Evolutionary conservation across 108 stramenopile genomes (phyloP).

Genomic region (Conticribra weissflogii): DNA sequence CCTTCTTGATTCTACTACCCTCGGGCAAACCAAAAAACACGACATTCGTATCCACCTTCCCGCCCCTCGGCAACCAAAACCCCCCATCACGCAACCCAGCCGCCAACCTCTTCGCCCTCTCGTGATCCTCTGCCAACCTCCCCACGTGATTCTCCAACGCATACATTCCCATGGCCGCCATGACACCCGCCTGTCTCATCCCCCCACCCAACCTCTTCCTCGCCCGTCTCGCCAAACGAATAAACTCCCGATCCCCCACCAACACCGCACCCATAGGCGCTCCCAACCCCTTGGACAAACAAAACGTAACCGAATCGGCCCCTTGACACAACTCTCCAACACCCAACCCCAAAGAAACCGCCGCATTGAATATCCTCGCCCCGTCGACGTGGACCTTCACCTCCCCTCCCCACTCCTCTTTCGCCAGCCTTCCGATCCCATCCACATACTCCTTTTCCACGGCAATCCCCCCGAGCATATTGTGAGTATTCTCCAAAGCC

Average conservation of each 20-base stretch:
- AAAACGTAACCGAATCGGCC: conserved; percentile 91
- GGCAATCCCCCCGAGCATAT: conserved; percentile 93
- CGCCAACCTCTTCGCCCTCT: conserved; percentile 64
- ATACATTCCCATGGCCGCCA: conserved; percentile 91
- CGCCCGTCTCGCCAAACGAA: conserved; percentile 82
- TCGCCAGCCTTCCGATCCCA: conserved; percentile 70
- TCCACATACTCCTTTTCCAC: conserved; percentile 81
- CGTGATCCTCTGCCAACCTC: conserved; percentile 88
- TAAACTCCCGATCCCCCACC: conserved; percentile 79
- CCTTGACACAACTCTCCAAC: conserved; percentile 54
- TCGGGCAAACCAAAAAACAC: conserved; percentile 83
- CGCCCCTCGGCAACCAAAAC: conserved; percentile 59
- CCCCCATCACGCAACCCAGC: conserved; percentile 57
- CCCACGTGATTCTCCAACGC: conserved; percentile 85
- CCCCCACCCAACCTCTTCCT: conserved; percentile 97
- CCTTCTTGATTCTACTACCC: conserved; percentile 41
- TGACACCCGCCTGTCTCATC: conserved; percentile 94
- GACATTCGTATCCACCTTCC: conserved; percentile 81
- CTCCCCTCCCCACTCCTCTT: conserved; percentile 48
- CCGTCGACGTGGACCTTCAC: conserved; percentile 91
- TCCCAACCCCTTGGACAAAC: conserved; percentile 97
- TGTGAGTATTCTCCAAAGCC: conserved; percentile 96
- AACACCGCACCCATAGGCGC: conserved; percentile 94
- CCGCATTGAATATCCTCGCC: conserved; percentile 94
- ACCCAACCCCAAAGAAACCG: conserved; percentile 64